These are phyloP conservation scores for Xylariaceae sp. DNA, from an alignment of 2,329 filamentous ascomycete genomes.

Conservation along the genomic window DNA sequence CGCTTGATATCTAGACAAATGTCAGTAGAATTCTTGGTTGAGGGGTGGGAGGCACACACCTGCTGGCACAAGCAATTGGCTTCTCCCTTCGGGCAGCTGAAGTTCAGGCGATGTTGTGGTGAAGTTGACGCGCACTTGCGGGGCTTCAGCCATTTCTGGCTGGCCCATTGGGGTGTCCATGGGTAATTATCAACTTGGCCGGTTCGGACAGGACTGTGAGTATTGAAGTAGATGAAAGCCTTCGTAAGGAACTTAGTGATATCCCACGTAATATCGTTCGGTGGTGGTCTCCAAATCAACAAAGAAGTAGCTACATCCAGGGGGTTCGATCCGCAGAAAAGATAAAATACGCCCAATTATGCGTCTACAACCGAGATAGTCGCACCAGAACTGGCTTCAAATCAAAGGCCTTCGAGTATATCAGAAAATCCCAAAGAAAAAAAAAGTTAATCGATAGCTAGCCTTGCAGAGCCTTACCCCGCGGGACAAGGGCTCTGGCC, in stretches of 20 bases:
- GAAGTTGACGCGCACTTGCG: conserved; percentile 64
- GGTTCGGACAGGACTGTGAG: too few species aligned
- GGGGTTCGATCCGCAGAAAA: too few species aligned
- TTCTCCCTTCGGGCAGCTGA: conserved; percentile 58
- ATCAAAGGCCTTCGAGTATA: too few species aligned
- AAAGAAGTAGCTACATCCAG: too few species aligned
- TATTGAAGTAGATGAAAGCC: too few species aligned
- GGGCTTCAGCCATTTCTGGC: conserved; percentile 23
- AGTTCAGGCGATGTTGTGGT: conserved; percentile 59
- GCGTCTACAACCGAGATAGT: too few species aligned
- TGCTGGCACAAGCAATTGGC: conserved; percentile 58
- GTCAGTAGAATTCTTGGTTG: conserved; percentile 1
- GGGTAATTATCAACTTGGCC: too few species aligned
- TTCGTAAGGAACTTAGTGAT: too few species aligned
- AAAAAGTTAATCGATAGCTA: conserved; percentile 1
- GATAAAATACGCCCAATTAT: too few species aligned
- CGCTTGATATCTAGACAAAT: conserved; percentile 56
- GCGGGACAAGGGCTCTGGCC: conserved; percentile 17
- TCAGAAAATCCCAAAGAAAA: not conserved
- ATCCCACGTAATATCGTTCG: too few species aligned
- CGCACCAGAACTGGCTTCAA: too few species aligned
- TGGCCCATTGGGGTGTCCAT: conserved; percentile 23
- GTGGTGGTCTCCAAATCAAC: too few species aligned
- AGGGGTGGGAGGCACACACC: conserved; percentile 33
- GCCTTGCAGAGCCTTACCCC: conserved; percentile 26